A percentile compares a stretch with the other conserved stretches of the same genome.
phyloP scores from a whole-genome alignment of 495 filamentous ascomycete genomes.

The Aspergillus conjunctus region DNA sequence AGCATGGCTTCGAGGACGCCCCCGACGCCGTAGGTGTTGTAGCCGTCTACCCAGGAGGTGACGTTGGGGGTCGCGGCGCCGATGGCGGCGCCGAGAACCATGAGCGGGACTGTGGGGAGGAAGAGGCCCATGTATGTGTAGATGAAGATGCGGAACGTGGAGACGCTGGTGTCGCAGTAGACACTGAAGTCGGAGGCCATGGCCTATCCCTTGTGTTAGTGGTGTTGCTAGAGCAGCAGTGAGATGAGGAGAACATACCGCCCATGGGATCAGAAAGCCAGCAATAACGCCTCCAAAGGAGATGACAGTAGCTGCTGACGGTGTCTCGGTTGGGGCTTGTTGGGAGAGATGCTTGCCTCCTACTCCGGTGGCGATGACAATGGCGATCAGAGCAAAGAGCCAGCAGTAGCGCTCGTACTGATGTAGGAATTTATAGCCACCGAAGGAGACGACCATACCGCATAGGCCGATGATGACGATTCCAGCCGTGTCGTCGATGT shows the following conservation, averaged over 20 bases:
- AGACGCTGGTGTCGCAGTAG: slow-evolving; percentile 19
- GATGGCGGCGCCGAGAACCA: slow-evolving; percentile 58
- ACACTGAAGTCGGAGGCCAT: slow-evolving; percentile 21
- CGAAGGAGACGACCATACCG: slow-evolving; percentile 49
- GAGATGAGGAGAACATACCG: neutral
- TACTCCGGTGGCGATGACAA: slow-evolving; percentile 52
- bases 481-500: slow-evolving; percentile 49
- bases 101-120: slow-evolving; percentile 52
- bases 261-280: slow-evolving; percentile 20
- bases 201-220: slow-evolving; percentile 5
- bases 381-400: slow-evolving; percentile 57
- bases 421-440: slow-evolving; percentile 55
- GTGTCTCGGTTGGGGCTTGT: slow-evolving; percentile 23
- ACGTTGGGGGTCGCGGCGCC: slow-evolving; percentile 38
- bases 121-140: slow-evolving; percentile 45
- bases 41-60: slow-evolving; percentile 47
- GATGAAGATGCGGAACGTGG: slow-evolving; percentile 17
- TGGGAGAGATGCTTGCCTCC: slow-evolving; percentile 40
- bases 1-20: slow-evolving; percentile 59
- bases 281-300: slow-evolving; percentile 21
- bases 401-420: slow-evolving; percentile 58
- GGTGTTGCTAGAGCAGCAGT: neutral
- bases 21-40: slow-evolving; percentile 48
- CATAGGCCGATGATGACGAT: slow-evolving; percentile 54
- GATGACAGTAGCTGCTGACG: slow-evolving; percentile 28